A percentile compares a stretch with the other conserved stretches of the same genome.
These are phyloP conservation scores for Tetrapisispora phaffii DNA, from an alignment of 805 yeast genomes.

Conservation along the genomic window DNA sequence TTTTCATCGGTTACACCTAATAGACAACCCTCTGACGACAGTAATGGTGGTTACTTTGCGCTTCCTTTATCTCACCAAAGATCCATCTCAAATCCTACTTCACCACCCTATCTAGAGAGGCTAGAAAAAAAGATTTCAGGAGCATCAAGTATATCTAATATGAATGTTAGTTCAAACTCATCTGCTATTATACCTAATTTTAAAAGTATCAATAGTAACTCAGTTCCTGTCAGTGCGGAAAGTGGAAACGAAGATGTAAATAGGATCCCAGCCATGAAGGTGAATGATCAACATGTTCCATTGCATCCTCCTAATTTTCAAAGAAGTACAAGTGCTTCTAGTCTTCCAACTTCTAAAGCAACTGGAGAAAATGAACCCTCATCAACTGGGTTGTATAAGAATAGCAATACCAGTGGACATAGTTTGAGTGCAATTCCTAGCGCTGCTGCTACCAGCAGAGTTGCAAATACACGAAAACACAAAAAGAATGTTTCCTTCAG, in stretches of 20 bases:
- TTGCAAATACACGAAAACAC: slow-evolving; percentile 26
- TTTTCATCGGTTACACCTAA: slow-evolving; percentile 18
- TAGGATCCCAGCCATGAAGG: slow-evolving; percentile 13
- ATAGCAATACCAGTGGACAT: slow-evolving; percentile 18
- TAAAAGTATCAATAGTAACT: neutral
- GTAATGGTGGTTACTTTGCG: slow-evolving; percentile 30
- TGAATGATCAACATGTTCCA: slow-evolving; percentile 15
- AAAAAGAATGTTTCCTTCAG: slow-evolving; percentile 29
- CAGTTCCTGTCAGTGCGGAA: neutral
- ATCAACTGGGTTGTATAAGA: slow-evolving; percentile 12
- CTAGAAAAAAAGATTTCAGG: slow-evolving; percentile 3
- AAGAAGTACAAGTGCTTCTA: slow-evolving; percentile 1
- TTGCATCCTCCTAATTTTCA: neutral
- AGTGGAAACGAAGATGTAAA: neutral
- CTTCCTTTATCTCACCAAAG: slow-evolving; percentile 21
- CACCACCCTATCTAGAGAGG: slow-evolving; percentile 5
- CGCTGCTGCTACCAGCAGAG: slow-evolving; percentile 8
- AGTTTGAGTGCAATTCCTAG: slow-evolving; percentile 10
- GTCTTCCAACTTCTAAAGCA: slow-evolving; percentile 10
- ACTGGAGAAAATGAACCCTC: slow-evolving; percentile 6
- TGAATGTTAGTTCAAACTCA: neutral
- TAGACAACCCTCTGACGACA: slow-evolving; percentile 19
- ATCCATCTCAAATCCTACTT: neutral
- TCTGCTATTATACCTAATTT: neutral
- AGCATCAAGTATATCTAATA: slow-evolving; percentile 1